Evolutionary conservation across 495 filamentous ascomycete species (phyloP), one percentile per base, ranked within the genome.

Genomic region (Eremomyces bilateralis): DNA sequence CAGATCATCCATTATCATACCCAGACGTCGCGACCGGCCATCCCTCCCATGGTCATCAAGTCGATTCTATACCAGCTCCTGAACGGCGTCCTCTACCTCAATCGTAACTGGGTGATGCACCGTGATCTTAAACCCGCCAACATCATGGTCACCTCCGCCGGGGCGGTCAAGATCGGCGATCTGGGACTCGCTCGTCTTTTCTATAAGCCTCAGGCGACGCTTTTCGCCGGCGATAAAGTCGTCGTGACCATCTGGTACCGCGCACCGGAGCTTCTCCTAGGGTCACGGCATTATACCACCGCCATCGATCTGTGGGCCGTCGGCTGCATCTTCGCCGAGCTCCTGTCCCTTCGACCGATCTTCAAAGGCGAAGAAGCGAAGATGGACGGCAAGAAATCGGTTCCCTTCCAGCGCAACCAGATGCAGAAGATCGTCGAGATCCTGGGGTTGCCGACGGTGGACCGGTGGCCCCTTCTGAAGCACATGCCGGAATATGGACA

Each of bases 171-270:
- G 44, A 85, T 97, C 42, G 85, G 85, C 20, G 85, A 97, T 53
- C 61, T 97, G 4, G 85, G 85, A 4, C 65, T 97, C 1, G 85
- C 85, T 1, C 74, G 88, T 10, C 61, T 95, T 2, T 95, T 94
- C 56, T 76, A 88, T 57, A 92, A 94, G 44, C 88, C 88, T 0
- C 59, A 94, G 5, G 78, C 90, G 43, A 78, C 75, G 0, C 69
- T 99, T 3, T 99, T 80, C 60, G 76, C 65, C 24, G 88, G 90
- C 34, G 88, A 99, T 50, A 99, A 99, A 51, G 88, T 99, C 1
- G 88, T 99, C 28, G 88, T 99, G 10, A 99, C 88, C 0, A 99
- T 99, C 39, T 99, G 88, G 88, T 99, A 99, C 44, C 82, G 88
- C 16, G 90, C 88, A 0, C 88, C 88, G 0, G 88, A 97, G 53